Base-by-base conservation (phyloP, 176 grass and related monocot species). In the Aegilops speltoides region DNA sequence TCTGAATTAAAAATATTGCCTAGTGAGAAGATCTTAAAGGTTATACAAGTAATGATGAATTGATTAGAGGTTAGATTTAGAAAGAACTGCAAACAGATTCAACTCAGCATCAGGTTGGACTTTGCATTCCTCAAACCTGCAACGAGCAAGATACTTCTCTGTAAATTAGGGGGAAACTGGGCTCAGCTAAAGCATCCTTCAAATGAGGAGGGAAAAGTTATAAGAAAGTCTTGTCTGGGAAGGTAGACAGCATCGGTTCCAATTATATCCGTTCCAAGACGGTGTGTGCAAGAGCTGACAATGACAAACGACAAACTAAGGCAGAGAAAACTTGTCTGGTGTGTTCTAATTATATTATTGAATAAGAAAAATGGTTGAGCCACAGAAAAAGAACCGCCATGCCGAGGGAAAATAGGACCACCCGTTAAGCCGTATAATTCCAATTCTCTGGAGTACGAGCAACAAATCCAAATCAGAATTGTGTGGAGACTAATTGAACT, bases 361-460 rank as follows among this genome's bases (percentile, higher is more conserved):
- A 40, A 1, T 56, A 56, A 7, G 17, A 57, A 57, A 57, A 0
- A 41, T 0, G n/a, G 4, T 32, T 37, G 14, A 17, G 64, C 28
- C 29, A 43, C 33, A 45, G 26, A 66, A 10, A 40, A 40, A 3
- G 36, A 77, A 82, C 70, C 52, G 13, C 31, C n/a, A n/a, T 7
- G 22, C 46, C 56, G 74, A 17, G 31, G 23, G 34, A 48, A 31
- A 59, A 17, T 3, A 34, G 13, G 1, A 7, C 22, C 62, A 9
- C 25, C 1, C 5, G 2, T 2, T 20, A 29, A 84, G 26, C 26
- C n/a, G 2, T 11, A 19, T 6, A 34, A 50, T 69, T 88, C 56
- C 52, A 78, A 50, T 56, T 56, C 5, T 10, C 87, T 89, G 59
- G 19, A 85, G 41, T 80, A 37, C 4, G 10, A 82, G 37, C 23